Evolutionary conservation across 352 stramenopile species (phyloP).

Genomic region (Peronosclerospora sorghi): DNA sequence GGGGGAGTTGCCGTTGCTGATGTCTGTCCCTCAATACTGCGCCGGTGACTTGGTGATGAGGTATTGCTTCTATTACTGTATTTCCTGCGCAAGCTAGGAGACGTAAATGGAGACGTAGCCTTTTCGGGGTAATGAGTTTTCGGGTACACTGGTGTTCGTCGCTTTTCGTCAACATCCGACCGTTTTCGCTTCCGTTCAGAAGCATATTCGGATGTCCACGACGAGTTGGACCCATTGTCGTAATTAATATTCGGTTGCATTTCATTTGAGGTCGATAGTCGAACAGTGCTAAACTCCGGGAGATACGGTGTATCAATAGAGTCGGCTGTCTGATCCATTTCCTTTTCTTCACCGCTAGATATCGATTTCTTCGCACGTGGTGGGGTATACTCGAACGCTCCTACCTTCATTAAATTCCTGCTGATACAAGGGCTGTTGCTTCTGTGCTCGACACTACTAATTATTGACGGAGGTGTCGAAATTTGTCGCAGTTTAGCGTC

Average conservation of each 20-base stretch:
- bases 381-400: slow-evolving; percentile 67
- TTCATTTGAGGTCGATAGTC: slow-evolving; percentile 15
- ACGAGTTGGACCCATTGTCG: slow-evolving; percentile 1
- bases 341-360: slow-evolving; percentile 6
- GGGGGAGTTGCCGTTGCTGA: slow-evolving; percentile 10
- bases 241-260: background rate
- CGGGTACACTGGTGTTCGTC: slow-evolving; percentile 24
- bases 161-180: slow-evolving; percentile 12
- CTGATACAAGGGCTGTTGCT: slow-evolving; percentile 54
- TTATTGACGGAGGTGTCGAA: slow-evolving; percentile 46
- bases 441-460: slow-evolving; percentile 59
- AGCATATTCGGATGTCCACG: slow-evolving; percentile 12
- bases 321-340: slow-evolving; percentile 14
- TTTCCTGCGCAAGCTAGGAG: slow-evolving; percentile 51
- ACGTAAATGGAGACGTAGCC: slow-evolving; percentile 18
- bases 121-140: slow-evolving; percentile 39
- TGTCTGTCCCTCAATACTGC: slow-evolving; percentile 5
- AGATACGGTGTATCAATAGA: slow-evolving; percentile 36
- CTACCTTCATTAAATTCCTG: slow-evolving; percentile 75
- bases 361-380: slow-evolving; percentile 23
- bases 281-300: slow-evolving; percentile 48
- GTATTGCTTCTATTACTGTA: slow-evolving; percentile 47
- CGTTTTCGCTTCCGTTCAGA: slow-evolving; percentile 43
- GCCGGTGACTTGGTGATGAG: slow-evolving; percentile 28
- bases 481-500: slow-evolving; percentile 16